Evolutionary conservation across 1,139 yeast species (phyloP).

Genomic region (Magnusiomyces clavatus): DNA sequence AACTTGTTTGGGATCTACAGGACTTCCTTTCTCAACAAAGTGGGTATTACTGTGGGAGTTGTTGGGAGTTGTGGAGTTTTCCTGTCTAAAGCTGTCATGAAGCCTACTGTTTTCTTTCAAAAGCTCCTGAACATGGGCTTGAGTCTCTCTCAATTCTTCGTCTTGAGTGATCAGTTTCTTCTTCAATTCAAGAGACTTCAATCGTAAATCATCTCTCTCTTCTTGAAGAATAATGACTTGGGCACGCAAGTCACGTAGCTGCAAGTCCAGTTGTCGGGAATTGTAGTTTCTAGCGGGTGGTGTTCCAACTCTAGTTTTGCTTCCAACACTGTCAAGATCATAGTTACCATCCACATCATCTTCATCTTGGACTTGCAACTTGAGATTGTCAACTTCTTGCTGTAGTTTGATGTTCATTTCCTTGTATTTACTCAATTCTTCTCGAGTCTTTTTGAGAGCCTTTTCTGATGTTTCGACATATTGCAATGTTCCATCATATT

Average conservation of each 20-base stretch:
- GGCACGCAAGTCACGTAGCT: conserved; percentile 75
- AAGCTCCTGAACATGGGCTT: conserved; percentile 19
- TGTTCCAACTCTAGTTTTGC: conserved; percentile 11
- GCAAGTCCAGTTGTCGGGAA: conserved; percentile 66
- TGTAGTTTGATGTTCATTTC: conserved; percentile 48
- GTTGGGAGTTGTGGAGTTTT: neutral
- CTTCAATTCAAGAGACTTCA: conserved; percentile 30
- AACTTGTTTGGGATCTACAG: conserved; percentile 19
- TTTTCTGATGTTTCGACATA: conserved; percentile 68
- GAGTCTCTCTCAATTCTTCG: conserved; percentile 25
- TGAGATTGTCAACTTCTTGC: conserved; percentile 57
- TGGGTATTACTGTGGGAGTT: neutral
- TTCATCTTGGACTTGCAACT: conserved; percentile 40
- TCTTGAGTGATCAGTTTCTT: conserved; percentile 29
- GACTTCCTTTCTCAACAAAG: neutral
- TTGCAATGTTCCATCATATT: conserved; percentile 62
- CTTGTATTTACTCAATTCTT: conserved; percentile 57
- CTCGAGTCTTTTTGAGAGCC: conserved; percentile 67
- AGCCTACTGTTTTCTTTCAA: conserved; percentile 16
- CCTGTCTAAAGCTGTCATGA: conserved; percentile 4
- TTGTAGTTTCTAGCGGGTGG: conserved; percentile 26
- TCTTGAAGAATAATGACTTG: conserved; percentile 73
- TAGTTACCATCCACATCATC: conserved; percentile 31
- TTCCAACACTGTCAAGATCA: conserved; percentile 9
- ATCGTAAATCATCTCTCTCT: conserved; percentile 75